Percentiles rank a stretch among this genome's conserved stretches.
Evolutionary conservation across 2,329 filamentous ascomycete species (phyloP).

Genomic region (Sclerotinia minor): DNA sequence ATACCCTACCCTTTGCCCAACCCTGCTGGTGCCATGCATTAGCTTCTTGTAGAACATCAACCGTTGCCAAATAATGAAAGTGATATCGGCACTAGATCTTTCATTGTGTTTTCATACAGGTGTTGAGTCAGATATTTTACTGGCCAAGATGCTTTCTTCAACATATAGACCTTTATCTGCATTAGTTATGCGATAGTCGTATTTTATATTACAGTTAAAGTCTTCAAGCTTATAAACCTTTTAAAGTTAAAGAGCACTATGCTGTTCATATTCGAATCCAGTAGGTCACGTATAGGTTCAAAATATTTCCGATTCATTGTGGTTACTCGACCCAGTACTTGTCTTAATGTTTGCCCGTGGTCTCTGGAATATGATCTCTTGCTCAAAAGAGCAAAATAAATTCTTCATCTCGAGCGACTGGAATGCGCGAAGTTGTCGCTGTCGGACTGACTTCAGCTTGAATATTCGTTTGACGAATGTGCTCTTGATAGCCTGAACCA

Average conservation of each 20-base stretch:
- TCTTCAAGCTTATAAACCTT: slow-evolving; percentile 11
- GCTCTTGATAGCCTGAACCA: no score
- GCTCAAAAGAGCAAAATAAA: no score
- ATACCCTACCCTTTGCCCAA: no score
- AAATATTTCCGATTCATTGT: slow-evolving; percentile 32
- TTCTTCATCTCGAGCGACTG: no score
- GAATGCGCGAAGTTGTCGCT: no score
- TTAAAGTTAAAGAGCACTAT: slow-evolving; percentile 28
- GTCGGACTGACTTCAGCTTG: no score
- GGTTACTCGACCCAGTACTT: slow-evolving; percentile 24
- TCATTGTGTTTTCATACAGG: not conserved
- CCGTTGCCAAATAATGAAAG: not conserved
- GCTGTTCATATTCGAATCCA: slow-evolving; percentile 27
- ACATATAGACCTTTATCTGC: slow-evolving; percentile 27
- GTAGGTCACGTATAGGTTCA: slow-evolving; percentile 28
- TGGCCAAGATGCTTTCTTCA: slow-evolving; percentile 24
- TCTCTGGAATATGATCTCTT: no score
- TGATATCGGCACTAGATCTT: no score
- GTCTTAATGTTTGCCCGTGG: no score
- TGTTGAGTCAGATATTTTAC: not conserved
- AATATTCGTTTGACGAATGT: no score
- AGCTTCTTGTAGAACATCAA: rapidly evolving
- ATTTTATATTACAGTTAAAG: slow-evolving; percentile 20
- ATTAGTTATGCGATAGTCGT: slow-evolving; percentile 4
- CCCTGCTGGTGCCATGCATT: not conserved